Evolutionary conservation across 2,329 filamentous ascomycete species (phyloP), one percentile per base, ranked within the genome.

Genomic region (Aspergillus texensis): DNA sequence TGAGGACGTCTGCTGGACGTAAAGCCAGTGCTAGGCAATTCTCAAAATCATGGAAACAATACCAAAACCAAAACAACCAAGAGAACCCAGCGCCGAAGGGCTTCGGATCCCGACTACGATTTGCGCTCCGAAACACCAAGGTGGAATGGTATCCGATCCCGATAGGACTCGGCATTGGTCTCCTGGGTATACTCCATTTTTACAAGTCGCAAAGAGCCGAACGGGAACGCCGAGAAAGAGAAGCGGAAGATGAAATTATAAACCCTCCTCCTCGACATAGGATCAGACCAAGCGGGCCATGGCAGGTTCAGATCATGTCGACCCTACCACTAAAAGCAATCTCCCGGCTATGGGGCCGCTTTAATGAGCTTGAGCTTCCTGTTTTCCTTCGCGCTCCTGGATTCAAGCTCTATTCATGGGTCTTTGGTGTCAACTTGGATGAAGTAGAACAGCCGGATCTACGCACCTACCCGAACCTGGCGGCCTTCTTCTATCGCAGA

Each of bases 401-500:
- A 16, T 97, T 97, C 81, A 94, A 92, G 77, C 86, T 97, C 1
- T 97, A 97, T 78, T 90, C 93, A 1, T 96, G 86, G 81, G 85
- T 94, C 43, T 97, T 97, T 73, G 94, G 93, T n/a, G 94, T 96
- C 73, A 91, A 91, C 76, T 86, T 99, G 62, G 86, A 90, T 63
- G 95, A 99, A 81, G 89, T 97, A 21, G 87, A 89, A 36, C 94
- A 99, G 75, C 88, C 90, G 21, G 95, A 99, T 72, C 87, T 99
- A 24, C 93, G 92, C 76, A 87, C 86, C 55, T 99, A 95, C 77
- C 92, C 93, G 24, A 99, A 99, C 75, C 88, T 99, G 46, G 93
- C 94, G 6, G 88, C 94, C 63, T 99, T 99, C 84, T 99, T 99
- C 83, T 99, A 98, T 79, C 92, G 95, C 65, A 93, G 89, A 1